A percentile compares a stretch with the other conserved stretches of the same genome.
Evolutionary conservation across 768 basidiomycete genomes (phyloP).

Genomic region (Tephrocybe rancida): DNA sequence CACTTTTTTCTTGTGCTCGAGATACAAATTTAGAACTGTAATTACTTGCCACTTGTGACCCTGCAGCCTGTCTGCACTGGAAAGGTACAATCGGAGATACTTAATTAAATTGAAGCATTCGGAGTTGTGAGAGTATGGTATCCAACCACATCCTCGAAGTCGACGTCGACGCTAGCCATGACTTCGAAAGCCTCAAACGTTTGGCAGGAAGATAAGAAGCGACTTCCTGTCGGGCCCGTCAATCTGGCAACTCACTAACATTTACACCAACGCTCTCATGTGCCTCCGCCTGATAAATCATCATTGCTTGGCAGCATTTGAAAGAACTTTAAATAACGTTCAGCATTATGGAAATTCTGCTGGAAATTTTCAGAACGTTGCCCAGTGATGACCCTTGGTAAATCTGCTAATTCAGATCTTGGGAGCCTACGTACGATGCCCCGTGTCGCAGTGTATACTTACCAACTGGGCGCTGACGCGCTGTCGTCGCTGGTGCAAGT

Average conservation of each 20-base stretch:
- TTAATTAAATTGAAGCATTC: neutral
- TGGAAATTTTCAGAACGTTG: neutral
- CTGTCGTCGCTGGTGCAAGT: neutral
- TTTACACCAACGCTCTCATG: too few relatives aligned
- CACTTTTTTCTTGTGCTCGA: too few relatives aligned
- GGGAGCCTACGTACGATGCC: neutral
- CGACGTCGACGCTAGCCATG: neutral
- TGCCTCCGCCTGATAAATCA: too few relatives aligned
- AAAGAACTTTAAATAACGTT: slow-evolving; percentile 4
- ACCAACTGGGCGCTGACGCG: neutral
- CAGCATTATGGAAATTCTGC: neutral
- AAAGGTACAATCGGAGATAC: neutral
- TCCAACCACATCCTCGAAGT: neutral
- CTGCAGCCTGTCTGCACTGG: neutral
- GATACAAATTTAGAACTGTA: neutral
- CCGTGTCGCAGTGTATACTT: neutral
- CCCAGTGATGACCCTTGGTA: neutral
- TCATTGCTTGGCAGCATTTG: neutral
- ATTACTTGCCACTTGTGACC: neutral
- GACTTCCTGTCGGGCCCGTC: neutral
- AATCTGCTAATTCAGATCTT: neutral
- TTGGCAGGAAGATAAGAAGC: neutral
- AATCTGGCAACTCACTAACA: neutral
- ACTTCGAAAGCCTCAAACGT: neutral
- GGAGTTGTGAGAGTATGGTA: neutral